Base-by-base conservation (phyloP, 164 flowering plant genomes). In the Nymphaea thermarum region DNA sequence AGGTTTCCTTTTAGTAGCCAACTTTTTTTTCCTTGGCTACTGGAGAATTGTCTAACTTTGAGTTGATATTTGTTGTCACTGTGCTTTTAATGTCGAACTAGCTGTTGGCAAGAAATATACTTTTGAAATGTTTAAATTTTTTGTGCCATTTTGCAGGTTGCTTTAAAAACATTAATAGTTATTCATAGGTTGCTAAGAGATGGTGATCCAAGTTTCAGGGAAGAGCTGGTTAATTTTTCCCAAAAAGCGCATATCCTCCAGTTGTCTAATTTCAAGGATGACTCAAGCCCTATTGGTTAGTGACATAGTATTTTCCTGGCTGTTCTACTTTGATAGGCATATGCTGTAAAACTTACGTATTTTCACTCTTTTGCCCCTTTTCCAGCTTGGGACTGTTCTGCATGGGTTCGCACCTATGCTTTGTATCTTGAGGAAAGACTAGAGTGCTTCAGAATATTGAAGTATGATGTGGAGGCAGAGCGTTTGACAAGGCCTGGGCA, bases 351-450 rank as follows among this genome's bases (percentile, higher is more conserved):
- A 51, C 8, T 51, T 10, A 8, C 5, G 57, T 51, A 51, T 15
- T 51, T 51, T 51, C 14, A 51, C 14, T 51, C 57, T 8, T 51
- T 8, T 15, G 14, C 14, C 14, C 65, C 70, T 5, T 62, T 71
- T 78, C 53, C 84, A 94, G 99, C 99, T 71, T 94, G 99, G 99
- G 99, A 94, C 84, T 94, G 96, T 78, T 94, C 99, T 71, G 98
- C 88, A 43, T 94, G 99, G 98, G 99, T 94, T 62, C 93, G 99
- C 70, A 87, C 96, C 3, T 94, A 94, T 84, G 96, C 89, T 43
- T 77, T 84, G 44, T 94, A 88, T 74, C 78, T 94, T 83, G 99
- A 94, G 79, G 99, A 94, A 72, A 80, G 99, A 71, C 87, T 94
- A 67, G 96, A 91, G 77, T 94, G 99, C 75, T 91, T 85, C 70